A percentile compares a stretch with the other conserved stretches of the same genome.
phyloP scores from a whole-genome alignment of 306 rosid genomes.

The Herpetospermum pedunculosum region DNA sequence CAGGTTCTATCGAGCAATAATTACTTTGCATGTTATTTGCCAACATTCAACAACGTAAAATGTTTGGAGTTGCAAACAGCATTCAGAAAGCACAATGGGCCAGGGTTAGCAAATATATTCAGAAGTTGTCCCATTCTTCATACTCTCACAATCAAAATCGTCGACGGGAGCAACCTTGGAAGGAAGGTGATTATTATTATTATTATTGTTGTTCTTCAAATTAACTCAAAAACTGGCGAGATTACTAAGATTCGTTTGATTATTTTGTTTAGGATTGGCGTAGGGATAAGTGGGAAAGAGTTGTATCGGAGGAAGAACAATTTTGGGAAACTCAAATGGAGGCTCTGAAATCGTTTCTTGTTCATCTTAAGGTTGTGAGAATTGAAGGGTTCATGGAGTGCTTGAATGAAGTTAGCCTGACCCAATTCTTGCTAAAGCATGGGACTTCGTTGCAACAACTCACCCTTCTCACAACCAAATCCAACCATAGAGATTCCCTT shows the following conservation, averaged over 20 bases:
- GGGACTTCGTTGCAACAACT: constrained; percentile 60
- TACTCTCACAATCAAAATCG: constrained; percentile 41
- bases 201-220: not conserved
- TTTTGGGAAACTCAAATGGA: constrained; percentile 63
- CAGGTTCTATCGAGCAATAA: constrained; percentile 58
- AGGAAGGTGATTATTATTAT: constrained; percentile 31
- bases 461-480: constrained; percentile 29
- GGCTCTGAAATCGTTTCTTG: constrained; percentile 36
- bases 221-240: too few relatives aligned
- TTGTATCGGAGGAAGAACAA: constrained; percentile 43
- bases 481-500: constrained; percentile 33
- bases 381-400: constrained; percentile 57
- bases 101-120: constrained; percentile 54
- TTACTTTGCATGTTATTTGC: constrained; percentile 31
- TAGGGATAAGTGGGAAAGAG: constrained; percentile 54
- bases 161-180: constrained; percentile 28
- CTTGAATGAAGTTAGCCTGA: constrained; percentile 61
- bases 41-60: constrained; percentile 46
- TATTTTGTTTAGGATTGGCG: constrained; percentile 63
- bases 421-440: constrained; percentile 61
- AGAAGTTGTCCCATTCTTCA: constrained; percentile 43
- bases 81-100: constrained; percentile 44
- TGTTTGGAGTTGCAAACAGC: constrained; percentile 48
- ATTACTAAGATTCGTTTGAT: too few relatives aligned
- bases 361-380: constrained; percentile 50